A percentile compares a stretch with the other conserved stretches of the same genome.
Evolutionary conservation across 345 rosid genomes (phyloP).

Genomic region (Clausena lansium): DNA sequence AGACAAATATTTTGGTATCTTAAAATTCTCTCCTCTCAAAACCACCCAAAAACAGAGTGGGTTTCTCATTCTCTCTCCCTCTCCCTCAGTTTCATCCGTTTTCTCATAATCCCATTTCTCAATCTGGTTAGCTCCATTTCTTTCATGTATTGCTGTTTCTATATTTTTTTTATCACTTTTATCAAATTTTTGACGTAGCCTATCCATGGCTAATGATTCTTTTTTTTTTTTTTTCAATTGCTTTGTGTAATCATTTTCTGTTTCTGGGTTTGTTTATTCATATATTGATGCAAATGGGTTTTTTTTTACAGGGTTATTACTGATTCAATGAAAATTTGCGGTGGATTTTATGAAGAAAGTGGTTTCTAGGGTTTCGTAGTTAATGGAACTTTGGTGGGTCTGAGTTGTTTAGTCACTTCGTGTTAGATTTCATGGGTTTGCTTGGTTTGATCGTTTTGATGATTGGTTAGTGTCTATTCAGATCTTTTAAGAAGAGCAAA

Average conservation of each 20-base stretch:
- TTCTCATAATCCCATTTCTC: constrained; percentile 36
- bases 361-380: constrained; percentile 26
- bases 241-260: not conserved
- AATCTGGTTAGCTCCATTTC: constrained; percentile 32
- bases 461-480: constrained; percentile 17
- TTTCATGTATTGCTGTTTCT: not conserved
- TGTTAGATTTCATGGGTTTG: constrained; percentile 11
- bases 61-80: constrained; percentile 19
- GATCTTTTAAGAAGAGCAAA: constrained; percentile 6
- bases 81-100: constrained; percentile 27
- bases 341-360: constrained; percentile 17
- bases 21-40: constrained; percentile 17
- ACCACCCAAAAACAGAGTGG: constrained; percentile 22
- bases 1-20: not conserved
- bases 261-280: not conserved
- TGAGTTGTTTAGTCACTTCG: constrained; percentile 11
- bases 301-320: constrained; percentile 26
- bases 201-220: not conserved
- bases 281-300: constrained; percentile 16
- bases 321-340: constrained; percentile 12
- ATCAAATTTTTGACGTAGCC: not conserved
- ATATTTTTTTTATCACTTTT: not conserved
- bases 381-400: constrained; percentile 15
- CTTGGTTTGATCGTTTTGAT: constrained; percentile 21
- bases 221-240: not conserved